Conservation (phyloP, 108 stramenopile species). For the Fistulifera pelliculosa region DNA sequence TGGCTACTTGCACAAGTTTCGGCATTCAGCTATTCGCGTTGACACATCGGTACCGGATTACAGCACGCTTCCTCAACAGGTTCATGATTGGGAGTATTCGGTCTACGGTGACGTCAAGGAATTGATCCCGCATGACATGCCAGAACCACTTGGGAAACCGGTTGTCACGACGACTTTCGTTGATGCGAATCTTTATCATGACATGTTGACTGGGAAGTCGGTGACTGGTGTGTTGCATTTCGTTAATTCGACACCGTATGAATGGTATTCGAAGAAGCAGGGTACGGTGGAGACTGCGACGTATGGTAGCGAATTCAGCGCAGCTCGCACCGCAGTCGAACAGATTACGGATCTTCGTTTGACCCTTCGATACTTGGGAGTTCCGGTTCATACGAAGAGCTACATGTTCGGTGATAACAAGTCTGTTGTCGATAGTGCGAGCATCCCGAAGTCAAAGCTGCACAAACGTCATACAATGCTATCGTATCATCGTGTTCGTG, state of each 20-base stretch:
- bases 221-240: conserved; percentile 8
- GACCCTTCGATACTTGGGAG: too few species aligned
- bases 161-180: conserved; percentile 8
- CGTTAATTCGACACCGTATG: conserved; percentile 1
- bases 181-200: conserved; percentile 22
- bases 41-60: not conserved
- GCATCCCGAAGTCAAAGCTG: too few species aligned
- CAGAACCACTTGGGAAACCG: conserved; percentile 9
- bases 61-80: not conserved
- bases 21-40: conserved; percentile 6
- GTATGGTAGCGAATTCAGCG: too few species aligned
- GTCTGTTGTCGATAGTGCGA: too few species aligned
- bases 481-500: too few species aligned
- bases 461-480: too few species aligned
- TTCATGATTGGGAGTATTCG: conserved; percentile 4
- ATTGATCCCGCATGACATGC: conserved; percentile 5
- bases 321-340: too few species aligned
- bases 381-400: too few species aligned
- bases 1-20: conserved; percentile 15
- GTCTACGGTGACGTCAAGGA: conserved; percentile 8
- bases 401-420: too few species aligned
- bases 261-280: conserved; percentile 8
- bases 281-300: too few species aligned
- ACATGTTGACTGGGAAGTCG: conserved; percentile 3
- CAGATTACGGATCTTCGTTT: too few species aligned